These are phyloP conservation scores for Coemansia sp. DNA, from an alignment of 192 early-diverging fungal genomes.

Conservation along the genomic window DNA sequence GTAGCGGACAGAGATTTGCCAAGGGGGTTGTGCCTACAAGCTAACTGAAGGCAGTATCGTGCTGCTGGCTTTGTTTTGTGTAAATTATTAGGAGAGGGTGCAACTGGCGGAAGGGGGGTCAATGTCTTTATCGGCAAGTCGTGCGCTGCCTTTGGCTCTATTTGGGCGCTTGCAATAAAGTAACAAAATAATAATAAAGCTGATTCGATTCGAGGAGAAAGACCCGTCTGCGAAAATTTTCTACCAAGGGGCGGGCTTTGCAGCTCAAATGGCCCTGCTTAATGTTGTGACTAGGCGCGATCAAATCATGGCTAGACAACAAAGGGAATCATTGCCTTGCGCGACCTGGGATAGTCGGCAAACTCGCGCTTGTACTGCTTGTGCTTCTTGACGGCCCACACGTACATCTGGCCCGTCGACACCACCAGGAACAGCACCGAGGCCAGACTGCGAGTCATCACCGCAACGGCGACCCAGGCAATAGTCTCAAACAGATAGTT, in stretches of 20 bases:
- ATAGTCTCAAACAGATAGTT: constrained; percentile 94
- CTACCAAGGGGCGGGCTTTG: no score
- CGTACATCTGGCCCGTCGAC: constrained; percentile 84
- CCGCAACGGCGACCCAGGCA: constrained; percentile 76
- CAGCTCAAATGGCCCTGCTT: neutral
- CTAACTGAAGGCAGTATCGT: neutral
- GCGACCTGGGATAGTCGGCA: constrained; percentile 82
- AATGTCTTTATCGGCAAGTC: neutral
- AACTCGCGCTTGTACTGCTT: constrained; percentile 90
- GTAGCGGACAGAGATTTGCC: neutral
- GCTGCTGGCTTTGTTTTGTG: neutral
- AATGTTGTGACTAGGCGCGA: neutral
- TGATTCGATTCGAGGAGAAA: neutral
- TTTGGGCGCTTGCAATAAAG: neutral
- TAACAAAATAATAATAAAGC: neutral
- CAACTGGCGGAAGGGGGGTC: neutral
- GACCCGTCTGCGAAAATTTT: neutral
- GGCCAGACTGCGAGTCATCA: constrained; percentile 72
- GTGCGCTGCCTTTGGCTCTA: neutral
- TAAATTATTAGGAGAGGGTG: neutral
- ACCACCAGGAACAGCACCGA: constrained; percentile 71
- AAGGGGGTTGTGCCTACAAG: neutral
- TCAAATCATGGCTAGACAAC: constrained; percentile 12
- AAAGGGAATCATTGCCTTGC: constrained; percentile 81
- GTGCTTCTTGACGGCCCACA: constrained; percentile 98